Conservation (phyloP, 2,329 filamentous ascomycete genomes). For the Cercospora brassicicola region DNA sequence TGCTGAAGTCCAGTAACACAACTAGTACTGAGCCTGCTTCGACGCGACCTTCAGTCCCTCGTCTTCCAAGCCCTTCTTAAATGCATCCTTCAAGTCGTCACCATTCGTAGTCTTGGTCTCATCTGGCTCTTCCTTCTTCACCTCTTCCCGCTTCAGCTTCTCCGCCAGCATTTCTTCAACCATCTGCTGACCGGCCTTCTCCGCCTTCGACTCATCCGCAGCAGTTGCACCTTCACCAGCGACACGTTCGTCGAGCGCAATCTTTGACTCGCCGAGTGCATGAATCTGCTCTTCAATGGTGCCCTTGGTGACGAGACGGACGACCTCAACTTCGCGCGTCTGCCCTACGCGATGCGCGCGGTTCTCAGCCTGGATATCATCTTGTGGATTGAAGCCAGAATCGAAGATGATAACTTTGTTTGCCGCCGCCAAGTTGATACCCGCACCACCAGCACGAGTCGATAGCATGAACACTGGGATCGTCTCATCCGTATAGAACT, state of each 20-base stretch:
- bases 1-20: neutral
- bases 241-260: constrained; percentile 78
- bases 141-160: constrained; percentile 39
- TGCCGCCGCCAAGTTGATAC: constrained; percentile 90
- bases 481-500: constrained; percentile 71
- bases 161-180: constrained; percentile 46
- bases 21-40: constrained; percentile 32
- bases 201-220: constrained; percentile 46
- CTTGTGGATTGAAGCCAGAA: constrained; percentile 94
- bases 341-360: constrained; percentile 93
- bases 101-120: neutral
- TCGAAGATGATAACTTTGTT: constrained; percentile 99
- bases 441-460: constrained; percentile 92
- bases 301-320: constrained; percentile 73
- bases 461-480: constrained; percentile 92
- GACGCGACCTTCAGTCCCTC: constrained; percentile 43
- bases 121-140: constrained; percentile 20
- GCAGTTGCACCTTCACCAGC: constrained; percentile 56
- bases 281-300: constrained; percentile 95
- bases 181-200: constrained; percentile 41
- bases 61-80: constrained; percentile 44
- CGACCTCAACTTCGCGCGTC: constrained; percentile 83
- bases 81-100: constrained; percentile 45
- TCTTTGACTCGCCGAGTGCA: constrained; percentile 85
- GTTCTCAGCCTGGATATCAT: constrained; percentile 98